Percentiles rank a stretch among this genome's conserved stretches.
phyloP scores from a whole-genome alignment of 2,329 filamentous ascomycete genomes.

The Onygena corvina region DNA sequence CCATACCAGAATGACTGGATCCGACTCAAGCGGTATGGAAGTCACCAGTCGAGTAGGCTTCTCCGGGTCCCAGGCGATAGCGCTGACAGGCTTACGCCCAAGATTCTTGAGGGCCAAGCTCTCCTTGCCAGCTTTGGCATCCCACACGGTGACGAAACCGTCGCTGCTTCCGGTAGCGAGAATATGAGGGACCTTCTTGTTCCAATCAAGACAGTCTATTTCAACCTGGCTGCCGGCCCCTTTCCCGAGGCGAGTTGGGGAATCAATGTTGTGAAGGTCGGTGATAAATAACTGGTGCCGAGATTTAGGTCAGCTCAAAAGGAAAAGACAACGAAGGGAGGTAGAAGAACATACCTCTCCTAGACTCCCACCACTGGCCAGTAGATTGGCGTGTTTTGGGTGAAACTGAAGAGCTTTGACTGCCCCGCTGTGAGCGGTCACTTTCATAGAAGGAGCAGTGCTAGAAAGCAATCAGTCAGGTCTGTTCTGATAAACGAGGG shows the following conservation, averaged over 20 bases:
- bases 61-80: slow-evolving; percentile 94
- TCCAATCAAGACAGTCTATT: slow-evolving; percentile 95
- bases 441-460: slow-evolving; percentile 74
- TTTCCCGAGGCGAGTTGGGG: slow-evolving; percentile 79
- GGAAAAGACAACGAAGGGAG: not conserved
- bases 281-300: slow-evolving; percentile 64
- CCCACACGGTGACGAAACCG: slow-evolving; percentile 96
- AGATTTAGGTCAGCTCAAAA: slow-evolving; percentile 11
- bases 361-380: slow-evolving; percentile 86
- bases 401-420: slow-evolving; percentile 97
- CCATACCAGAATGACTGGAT: slow-evolving; percentile 83
- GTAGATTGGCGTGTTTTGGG: slow-evolving; percentile 74
- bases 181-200: slow-evolving; percentile 94
- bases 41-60: slow-evolving; percentile 88
- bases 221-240: slow-evolving; percentile 83
- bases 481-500: slow-evolving; percentile 5
- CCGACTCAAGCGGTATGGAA: slow-evolving; percentile 76
- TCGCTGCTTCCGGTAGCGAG: slow-evolving; percentile 85
- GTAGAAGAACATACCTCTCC: slow-evolving; percentile 49
- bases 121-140: slow-evolving; percentile 95
- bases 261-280: slow-evolving; percentile 79
- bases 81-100: slow-evolving; percentile 83
- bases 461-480: slow-evolving; percentile 20
- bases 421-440: slow-evolving; percentile 78
- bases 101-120: slow-evolving; percentile 83